phyloP scores from a whole-genome alignment of 768 basidiomycete species.

The Neoboletus brunneissimus region DNA sequence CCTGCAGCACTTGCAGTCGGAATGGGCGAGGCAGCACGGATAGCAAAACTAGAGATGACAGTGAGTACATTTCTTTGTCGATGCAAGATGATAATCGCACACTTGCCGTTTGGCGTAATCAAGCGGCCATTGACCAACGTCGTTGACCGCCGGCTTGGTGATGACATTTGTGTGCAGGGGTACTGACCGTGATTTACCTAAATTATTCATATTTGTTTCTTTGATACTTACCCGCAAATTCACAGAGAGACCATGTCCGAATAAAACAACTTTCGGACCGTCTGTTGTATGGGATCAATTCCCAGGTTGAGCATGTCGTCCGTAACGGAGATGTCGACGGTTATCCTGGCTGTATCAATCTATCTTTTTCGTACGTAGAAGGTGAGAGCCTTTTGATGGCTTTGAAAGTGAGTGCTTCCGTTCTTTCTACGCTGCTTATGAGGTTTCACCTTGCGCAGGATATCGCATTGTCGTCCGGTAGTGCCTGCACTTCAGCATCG shows the following conservation, averaged over 20 bases:
- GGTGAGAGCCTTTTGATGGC: constrained; percentile 98
- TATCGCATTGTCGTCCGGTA: constrained; percentile 95
- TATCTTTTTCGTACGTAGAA: constrained; percentile 95
- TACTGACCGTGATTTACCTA: constrained; percentile 55
- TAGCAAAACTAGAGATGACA: constrained; percentile 89
- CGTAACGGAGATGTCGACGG: constrained; percentile 91
- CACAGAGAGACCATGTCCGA: constrained; percentile 75
- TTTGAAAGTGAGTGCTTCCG: constrained; percentile 62
- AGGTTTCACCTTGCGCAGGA: constrained; percentile 49
- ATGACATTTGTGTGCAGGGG: constrained; percentile 88
- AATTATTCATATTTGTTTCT: not conserved
- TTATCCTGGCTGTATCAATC: constrained; percentile 94
- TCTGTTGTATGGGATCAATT: constrained; percentile 76
- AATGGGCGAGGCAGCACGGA: constrained; percentile 89
- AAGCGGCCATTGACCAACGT: constrained; percentile 38
- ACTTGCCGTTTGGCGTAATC: constrained; percentile 34
- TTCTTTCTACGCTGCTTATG: constrained; percentile 2
- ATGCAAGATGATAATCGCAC: constrained; percentile 49
- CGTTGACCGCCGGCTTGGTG: constrained; percentile 47
- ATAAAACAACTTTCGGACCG: constrained; percentile 75
- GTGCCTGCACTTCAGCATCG: constrained; percentile 97
- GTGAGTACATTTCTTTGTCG: constrained; percentile 52
- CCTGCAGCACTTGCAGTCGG: constrained; percentile 87
- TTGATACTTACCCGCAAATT: constrained; percentile 5
- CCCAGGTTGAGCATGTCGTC: constrained; percentile 84